Conservation (phyloP, 768 basidiomycete species). For the Leucocoprinus leucothites region DNA sequence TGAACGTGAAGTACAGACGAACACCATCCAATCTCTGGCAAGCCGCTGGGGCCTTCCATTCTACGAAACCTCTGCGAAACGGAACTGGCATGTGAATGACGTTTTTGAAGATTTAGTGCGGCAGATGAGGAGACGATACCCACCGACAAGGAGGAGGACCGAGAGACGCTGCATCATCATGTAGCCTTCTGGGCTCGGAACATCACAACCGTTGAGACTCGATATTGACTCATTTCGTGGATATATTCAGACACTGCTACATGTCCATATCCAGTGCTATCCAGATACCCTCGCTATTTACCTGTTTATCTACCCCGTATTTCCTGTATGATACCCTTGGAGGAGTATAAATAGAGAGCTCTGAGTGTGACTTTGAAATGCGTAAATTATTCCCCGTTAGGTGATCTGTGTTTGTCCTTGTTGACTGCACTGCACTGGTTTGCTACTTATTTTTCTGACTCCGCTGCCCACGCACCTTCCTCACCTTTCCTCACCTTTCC, state of each 20-base stretch:
- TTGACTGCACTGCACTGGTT: conserved; percentile 11
- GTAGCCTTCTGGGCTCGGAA: conserved; percentile 26
- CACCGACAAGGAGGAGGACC: conserved; percentile 33
- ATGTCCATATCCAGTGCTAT: not conserved
- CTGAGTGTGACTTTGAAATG: too few species aligned
- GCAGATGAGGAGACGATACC: conserved; percentile 71
- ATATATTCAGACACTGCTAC: not conserved
- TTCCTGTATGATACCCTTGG: not conserved
- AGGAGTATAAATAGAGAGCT: too few species aligned
- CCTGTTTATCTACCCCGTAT: not conserved
- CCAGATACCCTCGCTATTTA: conserved; percentile 4
- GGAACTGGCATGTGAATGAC: conserved; percentile 75
- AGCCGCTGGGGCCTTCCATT: conserved; percentile 69
- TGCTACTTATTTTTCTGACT: conserved; percentile 12
- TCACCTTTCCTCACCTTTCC: too few species aligned
- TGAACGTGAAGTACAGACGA: conserved; percentile 74
- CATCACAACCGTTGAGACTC: not conserved
- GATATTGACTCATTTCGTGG: not conserved
- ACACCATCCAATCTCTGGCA: conserved; percentile 61
- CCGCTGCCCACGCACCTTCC: conserved; percentile 7
- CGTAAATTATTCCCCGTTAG: not conserved
- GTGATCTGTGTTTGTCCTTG: conserved; percentile 21
- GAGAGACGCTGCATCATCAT: conserved; percentile 41
- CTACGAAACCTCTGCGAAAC: conserved; percentile 87
- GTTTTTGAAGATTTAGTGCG: conserved; percentile 76